A percentile compares a stretch with the other conserved stretches of the same genome.
These are phyloP conservation scores for Phialophora verrucosa DNA, from an alignment of 2,329 filamentous ascomycete genomes.

Conservation along the genomic window DNA sequence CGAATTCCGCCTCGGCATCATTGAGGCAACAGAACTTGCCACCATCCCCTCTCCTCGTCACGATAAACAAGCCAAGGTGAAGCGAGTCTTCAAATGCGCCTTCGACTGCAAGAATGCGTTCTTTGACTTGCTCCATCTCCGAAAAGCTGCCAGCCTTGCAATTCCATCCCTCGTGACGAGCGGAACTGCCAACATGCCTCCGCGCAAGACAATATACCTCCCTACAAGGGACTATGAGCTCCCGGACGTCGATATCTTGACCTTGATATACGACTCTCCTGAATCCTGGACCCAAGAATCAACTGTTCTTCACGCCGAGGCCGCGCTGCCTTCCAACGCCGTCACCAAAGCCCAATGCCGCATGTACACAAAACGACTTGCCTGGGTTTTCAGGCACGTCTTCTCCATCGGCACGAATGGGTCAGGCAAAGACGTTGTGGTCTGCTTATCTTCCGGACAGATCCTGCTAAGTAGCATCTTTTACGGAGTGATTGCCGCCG, in stretches of 20 bases:
- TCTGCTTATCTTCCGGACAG: constrained; percentile 63
- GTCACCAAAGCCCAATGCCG: constrained; percentile 62
- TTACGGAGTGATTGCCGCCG: constrained; percentile 64
- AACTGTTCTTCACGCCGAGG: constrained; percentile 63
- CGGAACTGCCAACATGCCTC: neutral
- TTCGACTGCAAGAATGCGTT: neutral
- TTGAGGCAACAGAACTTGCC: neutral
- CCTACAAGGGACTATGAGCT: constrained; percentile 37
- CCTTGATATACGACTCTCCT: constrained; percentile 36
- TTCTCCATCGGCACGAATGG: constrained; percentile 61
- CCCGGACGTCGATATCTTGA: constrained; percentile 35
- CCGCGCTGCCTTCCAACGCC: constrained; percentile 58
- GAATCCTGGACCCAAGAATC: constrained; percentile 48
- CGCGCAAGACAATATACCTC: constrained; percentile 30
- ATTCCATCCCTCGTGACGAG: neutral
- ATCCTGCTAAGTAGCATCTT: constrained; percentile 60
- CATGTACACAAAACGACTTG: constrained; percentile 58
- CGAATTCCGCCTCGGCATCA: constrained; percentile 5
- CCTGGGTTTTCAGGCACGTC: constrained; percentile 59
- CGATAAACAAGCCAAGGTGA: neutral
- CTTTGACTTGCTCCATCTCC: too few relatives aligned
- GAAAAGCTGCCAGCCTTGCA: neutral
- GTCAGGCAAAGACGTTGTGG: constrained; percentile 59
- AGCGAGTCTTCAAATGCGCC: neutral
- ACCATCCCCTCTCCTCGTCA: neutral